Evolutionary conservation across 495 filamentous ascomycete genomes (phyloP).

Genomic region (Podospora fimiseda): DNA sequence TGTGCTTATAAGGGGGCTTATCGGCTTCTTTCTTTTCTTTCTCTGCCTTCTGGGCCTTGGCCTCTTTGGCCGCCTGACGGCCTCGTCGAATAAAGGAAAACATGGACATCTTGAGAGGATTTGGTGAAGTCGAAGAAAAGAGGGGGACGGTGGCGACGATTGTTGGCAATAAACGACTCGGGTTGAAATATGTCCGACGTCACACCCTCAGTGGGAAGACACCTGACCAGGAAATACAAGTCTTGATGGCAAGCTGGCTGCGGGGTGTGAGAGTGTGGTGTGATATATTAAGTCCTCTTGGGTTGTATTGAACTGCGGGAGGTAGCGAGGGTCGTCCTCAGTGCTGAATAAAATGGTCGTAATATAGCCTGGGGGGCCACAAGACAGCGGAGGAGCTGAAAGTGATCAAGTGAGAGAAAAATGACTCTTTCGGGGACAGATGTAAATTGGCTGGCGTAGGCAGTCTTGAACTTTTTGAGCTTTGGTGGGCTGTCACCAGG

Average conservation of each 20-base stretch:
- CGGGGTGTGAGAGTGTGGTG: slow-evolving; percentile 2
- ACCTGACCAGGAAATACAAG: background rate
- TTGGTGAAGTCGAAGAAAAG: background rate
- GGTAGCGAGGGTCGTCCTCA: slow-evolving; percentile 8
- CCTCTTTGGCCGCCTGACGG: slow-evolving; percentile 45
- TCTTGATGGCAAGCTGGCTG: background rate
- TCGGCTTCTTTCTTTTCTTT: slow-evolving; percentile 33
- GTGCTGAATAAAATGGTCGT: background rate
- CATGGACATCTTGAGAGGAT: slow-evolving; percentile 41
- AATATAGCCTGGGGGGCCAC: slow-evolving; percentile 1
- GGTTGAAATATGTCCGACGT: background rate
- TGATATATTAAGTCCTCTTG: slow-evolving; percentile 8
- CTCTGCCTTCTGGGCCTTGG: slow-evolving; percentile 38
- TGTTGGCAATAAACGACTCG: background rate
- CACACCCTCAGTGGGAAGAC: background rate
- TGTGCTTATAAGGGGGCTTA: slow-evolving; percentile 46
- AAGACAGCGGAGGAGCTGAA: background rate
- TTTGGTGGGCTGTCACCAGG: background rate
- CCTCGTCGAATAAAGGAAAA: slow-evolving; percentile 44
- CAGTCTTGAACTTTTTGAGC: background rate
- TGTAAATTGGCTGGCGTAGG: background rate
- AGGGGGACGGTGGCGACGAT: background rate
- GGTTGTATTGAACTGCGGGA: slow-evolving; percentile 5
- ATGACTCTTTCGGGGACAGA: background rate
- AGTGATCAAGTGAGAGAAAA: background rate